These are phyloP conservation scores for Fragosphaeria purpurea DNA, from an alignment of 2,329 filamentous ascomycete species.

Conservation along the genomic window DNA sequence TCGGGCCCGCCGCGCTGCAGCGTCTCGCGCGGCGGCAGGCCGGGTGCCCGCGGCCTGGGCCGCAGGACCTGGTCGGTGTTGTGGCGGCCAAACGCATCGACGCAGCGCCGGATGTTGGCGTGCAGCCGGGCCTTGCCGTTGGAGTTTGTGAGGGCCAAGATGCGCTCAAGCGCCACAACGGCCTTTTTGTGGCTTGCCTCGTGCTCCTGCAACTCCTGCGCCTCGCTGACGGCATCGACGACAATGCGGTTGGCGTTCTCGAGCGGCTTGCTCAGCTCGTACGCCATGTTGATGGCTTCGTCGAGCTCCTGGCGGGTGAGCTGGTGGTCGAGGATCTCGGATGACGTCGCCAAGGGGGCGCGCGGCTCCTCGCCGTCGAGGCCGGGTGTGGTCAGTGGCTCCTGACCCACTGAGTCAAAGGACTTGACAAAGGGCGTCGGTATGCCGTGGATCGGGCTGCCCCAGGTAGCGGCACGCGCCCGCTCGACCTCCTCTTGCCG, in stretches of 20 bases:
- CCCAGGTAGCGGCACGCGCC: constrained; percentile 54
- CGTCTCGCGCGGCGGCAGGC: constrained; percentile 28
- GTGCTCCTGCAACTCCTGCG: constrained; percentile 32
- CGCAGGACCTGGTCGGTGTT: constrained; percentile 65
- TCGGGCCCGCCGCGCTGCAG: constrained; percentile 68
- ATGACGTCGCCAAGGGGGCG: constrained; percentile 33
- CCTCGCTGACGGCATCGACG: constrained; percentile 30
- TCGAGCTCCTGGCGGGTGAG: constrained; percentile 59
- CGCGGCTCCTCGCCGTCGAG: constrained; percentile 20
- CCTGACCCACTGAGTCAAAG: constrained; percentile 56
- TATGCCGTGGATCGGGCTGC: constrained; percentile 70
- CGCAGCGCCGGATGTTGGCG: constrained; percentile 73
- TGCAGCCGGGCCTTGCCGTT: constrained; percentile 69
- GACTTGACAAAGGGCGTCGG: constrained; percentile 76
- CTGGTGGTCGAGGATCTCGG: constrained; percentile 63
- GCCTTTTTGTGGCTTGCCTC: constrained; percentile 55
- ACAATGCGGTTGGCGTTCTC: constrained; percentile 21
- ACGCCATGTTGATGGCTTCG: constrained; percentile 55
- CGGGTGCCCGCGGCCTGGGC: constrained; percentile 44
- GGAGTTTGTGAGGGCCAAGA: constrained; percentile 66
- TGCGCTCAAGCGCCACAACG: constrained; percentile 65
- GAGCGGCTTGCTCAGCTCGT: constrained; percentile 53
- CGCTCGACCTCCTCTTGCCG: constrained; percentile 60
- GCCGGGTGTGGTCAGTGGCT: constrained; percentile 22
- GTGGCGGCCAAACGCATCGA: constrained; percentile 84